Evolutionary conservation across 1,139 yeast genomes (phyloP), one percentile per base, ranked within the genome.

Genomic region (Geotrichum carabidarum): DNA sequence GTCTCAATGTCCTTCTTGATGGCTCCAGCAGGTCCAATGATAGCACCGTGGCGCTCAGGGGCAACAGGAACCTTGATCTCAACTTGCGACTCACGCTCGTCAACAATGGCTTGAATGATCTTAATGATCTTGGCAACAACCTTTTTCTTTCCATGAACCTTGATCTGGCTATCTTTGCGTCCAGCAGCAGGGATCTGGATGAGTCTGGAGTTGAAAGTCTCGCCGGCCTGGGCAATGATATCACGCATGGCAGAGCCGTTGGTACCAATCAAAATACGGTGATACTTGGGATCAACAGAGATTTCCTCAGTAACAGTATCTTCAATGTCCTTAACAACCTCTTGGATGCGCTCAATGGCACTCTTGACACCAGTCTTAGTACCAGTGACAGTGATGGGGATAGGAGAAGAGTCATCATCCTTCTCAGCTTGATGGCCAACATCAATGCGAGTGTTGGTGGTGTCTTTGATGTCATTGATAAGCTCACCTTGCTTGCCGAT

Each of bases 401-500:
- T 83, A 56, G 48, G 35, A 18, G 50, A 32, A 17, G 54, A 47
- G 32, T 59, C 59, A 9, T 60, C 63, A 18, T 58, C 63, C 38
- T 53, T 55, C 43, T 59, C 60, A 36, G 69, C 72, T 34, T 69
- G 70, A 57, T 78, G 78, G 63, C 81, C 79, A 66, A 86, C 82
- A 60, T 80, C 80, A 70, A 88, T 81, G 62, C 86, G 86, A 53
- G 90, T 83, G 58, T 93, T 95, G 54, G 85, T 78, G 50, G 83
- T 88, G 61, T 84, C 94, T 62, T 89, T 82, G 57, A 94, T 83
- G 66, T 86, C 90, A 59, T 84, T 87, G 64, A 94, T 86, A 57
- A 79, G 81, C 62, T 86, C 94, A 69, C 98, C 98, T 57, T 79
- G 77, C 66, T 86, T 88, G 66, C 99, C 99, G 68, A 94, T 90